Base-by-base conservation (phyloP, 768 basidiomycete genomes). In the Suillus lakei region DNA sequence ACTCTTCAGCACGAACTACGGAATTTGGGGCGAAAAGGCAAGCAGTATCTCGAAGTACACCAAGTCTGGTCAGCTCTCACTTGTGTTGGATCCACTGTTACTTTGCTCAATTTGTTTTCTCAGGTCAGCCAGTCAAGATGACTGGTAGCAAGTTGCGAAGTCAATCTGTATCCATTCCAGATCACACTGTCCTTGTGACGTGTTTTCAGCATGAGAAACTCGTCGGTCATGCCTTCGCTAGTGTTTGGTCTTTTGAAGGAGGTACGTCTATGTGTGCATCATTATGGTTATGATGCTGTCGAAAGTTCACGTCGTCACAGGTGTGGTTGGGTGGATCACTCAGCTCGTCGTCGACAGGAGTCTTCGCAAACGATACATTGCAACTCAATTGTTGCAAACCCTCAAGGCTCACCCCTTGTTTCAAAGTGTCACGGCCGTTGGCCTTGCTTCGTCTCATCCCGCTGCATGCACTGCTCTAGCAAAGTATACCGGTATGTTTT, bases 391-490 rank as follows among this genome's bases (percentile, higher is more conserved):
- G n/a, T 23, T 46, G n/a, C 44, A 46, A 46, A 46, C 44, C 44
- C 44, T 46, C n/a, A 46, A 46, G 44, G 4, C 2, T 26, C 23
- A 15, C 23, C 23, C 23, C 5, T 48, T 26, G 48, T 48, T 48
- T 48, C 23, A 26, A 48, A 15, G 23, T 26, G 46, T 48, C 13
- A 48, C 23, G 2, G 48, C 23, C 0, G 4, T 26, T 9, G 46
- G 46, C 46, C 46, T 26, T 48, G 48, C 26, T 26, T 48, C 48
- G 13, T 26, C 48, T 48, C 48, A 48, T 48, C 48, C 48, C 3
- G 75, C 75, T 4, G 71, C 78, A 0, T 71, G 73, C 7, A 51
- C 63, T 48, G 74, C 72, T 0, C 62, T 79, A 4, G 65, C 74
- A 16, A 80, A 78, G 39, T 72, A 73, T 41, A 41, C 58, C 15